Percentiles rank a stretch among this genome's conserved stretches.
phyloP scores from a whole-genome alignment of 495 filamentous ascomycete genomes.

The Collariella sp. region DNA sequence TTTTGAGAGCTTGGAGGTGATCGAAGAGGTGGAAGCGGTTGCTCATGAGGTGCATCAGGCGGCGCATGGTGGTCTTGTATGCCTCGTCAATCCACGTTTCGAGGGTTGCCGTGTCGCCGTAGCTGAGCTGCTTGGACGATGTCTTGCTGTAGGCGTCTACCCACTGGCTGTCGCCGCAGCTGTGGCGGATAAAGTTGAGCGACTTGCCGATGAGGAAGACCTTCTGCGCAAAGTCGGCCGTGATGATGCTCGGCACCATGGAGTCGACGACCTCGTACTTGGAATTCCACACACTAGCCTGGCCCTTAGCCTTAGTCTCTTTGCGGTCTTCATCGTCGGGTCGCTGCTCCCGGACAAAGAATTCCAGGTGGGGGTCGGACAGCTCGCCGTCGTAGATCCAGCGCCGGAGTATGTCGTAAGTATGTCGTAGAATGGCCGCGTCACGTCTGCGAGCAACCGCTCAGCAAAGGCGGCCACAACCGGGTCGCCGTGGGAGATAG shows the following conservation, averaged over 20 bases:
- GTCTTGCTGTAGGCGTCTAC: conserved; percentile 94
- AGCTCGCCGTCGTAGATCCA: conserved; percentile 99
- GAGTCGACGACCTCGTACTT: conserved; percentile 81
- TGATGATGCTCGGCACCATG: conserved; percentile 90
- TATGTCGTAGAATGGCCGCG: conserved; percentile 90
- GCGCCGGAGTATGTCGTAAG: conserved; percentile 86
- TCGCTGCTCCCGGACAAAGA: conserved; percentile 79
- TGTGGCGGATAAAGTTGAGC: conserved; percentile 94
- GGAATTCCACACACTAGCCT: conserved; percentile 93
- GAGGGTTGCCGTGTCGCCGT: conserved; percentile 87
- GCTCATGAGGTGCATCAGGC: conserved; percentile 88
- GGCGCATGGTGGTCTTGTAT: conserved; percentile 94
- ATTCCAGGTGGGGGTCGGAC: conserved; percentile 89
- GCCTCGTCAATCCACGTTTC: conserved; percentile 93
- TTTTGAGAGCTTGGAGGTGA: conserved; percentile 85
- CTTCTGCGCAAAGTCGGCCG: conserved; percentile 84
- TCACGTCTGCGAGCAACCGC: conserved; percentile 80
- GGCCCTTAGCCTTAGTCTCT: conserved; percentile 52
- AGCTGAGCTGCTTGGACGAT: conserved; percentile 82
- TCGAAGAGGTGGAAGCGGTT: conserved; percentile 89
- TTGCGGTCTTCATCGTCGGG: conserved; percentile 35
- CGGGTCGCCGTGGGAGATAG: conserved; percentile 88
- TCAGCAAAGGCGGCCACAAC: conserved; percentile 93
- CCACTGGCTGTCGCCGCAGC: conserved; percentile 89
- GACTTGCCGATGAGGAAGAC: conserved; percentile 97